Percentiles rank a stretch among this genome's conserved stretches.
Evolutionary conservation across 2,329 filamentous ascomycete species (phyloP).

Genomic region (Penicillium polonicum): DNA sequence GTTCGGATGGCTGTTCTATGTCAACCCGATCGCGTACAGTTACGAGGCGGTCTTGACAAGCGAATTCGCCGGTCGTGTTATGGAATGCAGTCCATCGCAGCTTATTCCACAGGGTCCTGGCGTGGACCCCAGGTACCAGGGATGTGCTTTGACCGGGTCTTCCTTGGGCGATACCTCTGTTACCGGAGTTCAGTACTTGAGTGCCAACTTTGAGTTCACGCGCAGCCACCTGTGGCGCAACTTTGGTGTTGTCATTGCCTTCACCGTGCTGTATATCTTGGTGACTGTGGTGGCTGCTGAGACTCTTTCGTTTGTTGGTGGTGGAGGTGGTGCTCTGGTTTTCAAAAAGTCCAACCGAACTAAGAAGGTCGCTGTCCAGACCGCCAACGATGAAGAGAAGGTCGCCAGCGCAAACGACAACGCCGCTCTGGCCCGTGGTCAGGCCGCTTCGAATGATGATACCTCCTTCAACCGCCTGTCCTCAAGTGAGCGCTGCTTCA

Average conservation of each 20-base stretch:
- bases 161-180: constrained; percentile 52
- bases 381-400: constrained; percentile 59
- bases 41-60: constrained; percentile 69
- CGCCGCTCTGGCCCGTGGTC: constrained; percentile 31
- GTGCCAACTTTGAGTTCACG: constrained; percentile 56
- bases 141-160: constrained; percentile 63
- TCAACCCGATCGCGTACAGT: constrained; percentile 58
- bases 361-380: constrained; percentile 53
- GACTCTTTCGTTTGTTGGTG: constrained; percentile 59
- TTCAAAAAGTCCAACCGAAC: constrained; percentile 68
- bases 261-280: constrained; percentile 69
- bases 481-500: constrained; percentile 65
- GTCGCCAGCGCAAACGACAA: constrained; percentile 32
- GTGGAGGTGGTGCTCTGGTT: constrained; percentile 66
- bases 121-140: constrained; percentile 57
- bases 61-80: constrained; percentile 58
- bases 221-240: constrained; percentile 66
- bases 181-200: constrained; percentile 55
- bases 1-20: constrained; percentile 63
- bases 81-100: constrained; percentile 60
- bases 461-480: constrained; percentile 46
- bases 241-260: constrained; percentile 75
- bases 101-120: constrained; percentile 61
- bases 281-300: constrained; percentile 72
- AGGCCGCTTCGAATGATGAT: constrained; percentile 31